Base-by-base conservation (phyloP, 2,329 filamentous ascomycete species). In the Nothopassalora personata region DNA sequence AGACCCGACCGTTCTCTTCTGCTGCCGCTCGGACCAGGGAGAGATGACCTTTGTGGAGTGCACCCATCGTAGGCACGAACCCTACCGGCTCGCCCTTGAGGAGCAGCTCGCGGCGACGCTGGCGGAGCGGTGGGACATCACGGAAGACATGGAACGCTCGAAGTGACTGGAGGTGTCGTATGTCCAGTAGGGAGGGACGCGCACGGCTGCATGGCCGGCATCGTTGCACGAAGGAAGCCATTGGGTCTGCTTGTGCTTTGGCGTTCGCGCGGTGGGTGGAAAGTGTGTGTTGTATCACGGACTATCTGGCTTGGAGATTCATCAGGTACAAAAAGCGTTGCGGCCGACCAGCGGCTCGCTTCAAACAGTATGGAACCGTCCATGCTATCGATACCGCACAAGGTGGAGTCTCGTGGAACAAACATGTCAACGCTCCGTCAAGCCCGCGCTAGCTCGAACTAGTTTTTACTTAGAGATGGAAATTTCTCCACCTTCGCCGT, bases 21-120 rank as follows among this genome's bases (percentile, higher is more conserved):
- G 92, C 92, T 3, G 94, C 94, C 67, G 86, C 83, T 60, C 90
- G 88, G 69, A 96, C 88, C 23, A 99, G 83, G 3, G 89, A 89
- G 54, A 96, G 76, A 76, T 99, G 94, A 45, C 94, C 94, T 57
- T 86, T 83, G 75, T 99, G 94, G n/a, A 99, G 82, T 53, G 94
- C 94, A 63, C 94, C 94, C 94, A 99, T 97, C 33, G 94, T 99
- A 1, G 94, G 94, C 36, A 99, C 91, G 30, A 99, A 85, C 60
- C 89, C 91, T 59, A 99, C 86, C 48, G 86, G 86, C 58, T 87
- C 84, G 67, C 87, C 83, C 69, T 86, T 81, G 60, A 85, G 76
- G 36, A 85, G 76, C 60, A 91, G 84, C 45, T 85, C 81, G 23
- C 79, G 81, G 36, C 91, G 86, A 79, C 87, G 88, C 67, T 81